Evolutionary conservation across 139 green algal species (phyloP).

Genomic region (Micractinium sp.): DNA sequence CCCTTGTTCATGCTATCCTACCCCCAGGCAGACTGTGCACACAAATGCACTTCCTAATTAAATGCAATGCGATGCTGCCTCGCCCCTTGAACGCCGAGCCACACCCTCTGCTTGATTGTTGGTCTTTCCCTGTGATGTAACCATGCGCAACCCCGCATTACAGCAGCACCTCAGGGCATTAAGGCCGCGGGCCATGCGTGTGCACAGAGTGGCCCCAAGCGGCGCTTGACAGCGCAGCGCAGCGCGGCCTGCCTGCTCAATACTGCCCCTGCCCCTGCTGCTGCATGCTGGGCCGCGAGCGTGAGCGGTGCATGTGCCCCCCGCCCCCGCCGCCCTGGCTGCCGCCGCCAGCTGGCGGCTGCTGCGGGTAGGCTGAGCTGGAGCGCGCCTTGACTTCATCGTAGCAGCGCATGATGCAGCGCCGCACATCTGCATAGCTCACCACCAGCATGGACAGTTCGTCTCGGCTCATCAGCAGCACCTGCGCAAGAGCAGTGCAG

Average conservation of each 20-base stretch:
- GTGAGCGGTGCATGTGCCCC: conserved; percentile 6
- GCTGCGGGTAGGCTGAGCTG: neutral
- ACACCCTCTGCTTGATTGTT: no score
- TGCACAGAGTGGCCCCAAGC: neutral
- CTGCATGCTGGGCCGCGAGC: conserved; percentile 20
- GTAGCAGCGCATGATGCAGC: conserved; percentile 67
- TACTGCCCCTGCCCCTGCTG: conserved; percentile 1
- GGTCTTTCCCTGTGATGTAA: no score
- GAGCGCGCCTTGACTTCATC: conserved; percentile 57
- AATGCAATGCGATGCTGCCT: no score
- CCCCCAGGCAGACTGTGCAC: no score
- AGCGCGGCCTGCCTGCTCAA: neutral
- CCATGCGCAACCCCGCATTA: no score
- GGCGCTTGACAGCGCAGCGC: neutral
- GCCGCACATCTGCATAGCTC: conserved; percentile 87
- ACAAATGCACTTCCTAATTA: no score
- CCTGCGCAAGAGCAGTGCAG: conserved; percentile 12
- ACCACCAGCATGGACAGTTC: conserved; percentile 89
- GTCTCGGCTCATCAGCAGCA: conserved; percentile 89
- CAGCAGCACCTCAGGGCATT: neutral
- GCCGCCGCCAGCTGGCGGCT: neutral
- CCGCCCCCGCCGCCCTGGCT: neutral
- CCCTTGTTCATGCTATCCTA: no score
- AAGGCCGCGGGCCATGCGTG: neutral
- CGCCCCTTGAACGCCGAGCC: no score